Evolutionary conservation across 75 land plant genomes (phyloP), one percentile per base, ranked within the genome.

Genomic region (Pseudotsuga menziesii): DNA sequence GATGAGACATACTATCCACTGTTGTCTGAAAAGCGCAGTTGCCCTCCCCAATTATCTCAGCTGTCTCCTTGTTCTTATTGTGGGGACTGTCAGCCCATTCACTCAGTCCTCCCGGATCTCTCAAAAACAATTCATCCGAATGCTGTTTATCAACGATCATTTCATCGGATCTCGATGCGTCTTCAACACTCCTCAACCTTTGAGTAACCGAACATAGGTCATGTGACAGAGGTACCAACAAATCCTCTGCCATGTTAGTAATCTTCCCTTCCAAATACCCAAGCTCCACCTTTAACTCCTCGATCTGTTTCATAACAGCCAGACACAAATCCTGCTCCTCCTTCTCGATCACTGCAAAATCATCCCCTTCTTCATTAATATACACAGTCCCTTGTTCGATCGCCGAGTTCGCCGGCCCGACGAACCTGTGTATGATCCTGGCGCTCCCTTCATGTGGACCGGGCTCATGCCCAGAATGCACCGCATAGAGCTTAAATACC

Each of bases 401-500:
- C 5, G 67, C 57, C 57, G 61, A 23, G 20, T 57, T 64, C 2
- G 55, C 41, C 52, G 82, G 77, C 36, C 79, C 79, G 4, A 78
- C 72, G 15, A 81, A 56, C 62, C 77, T 58, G 48, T 81, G 77
- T n/a, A 81, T 81, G 19, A 81, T 61, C 73, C 77, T 56, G 4
- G 77, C 82, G 39, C 78, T 69, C 5, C 79, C 73, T 39, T 81
- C 82, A 52, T 81, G 82, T 5, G 81, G 81, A 17, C 77, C 81
- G 5, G 81, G 81, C 8, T 81, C 79, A 39, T 81, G 82, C 22
- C 82, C 82, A 5, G 82, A 76, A 25, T 81, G 82, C 17, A 81
- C 60, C 16, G 82, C 78, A 76, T 54, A 81, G 26, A 81, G 78
- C 36, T 81, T 81, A 57, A 81, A 81, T 13, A 75, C 75, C 17